Conservation (phyloP, 148 eudicot species). For the Chenopodium suecicum region DNA sequence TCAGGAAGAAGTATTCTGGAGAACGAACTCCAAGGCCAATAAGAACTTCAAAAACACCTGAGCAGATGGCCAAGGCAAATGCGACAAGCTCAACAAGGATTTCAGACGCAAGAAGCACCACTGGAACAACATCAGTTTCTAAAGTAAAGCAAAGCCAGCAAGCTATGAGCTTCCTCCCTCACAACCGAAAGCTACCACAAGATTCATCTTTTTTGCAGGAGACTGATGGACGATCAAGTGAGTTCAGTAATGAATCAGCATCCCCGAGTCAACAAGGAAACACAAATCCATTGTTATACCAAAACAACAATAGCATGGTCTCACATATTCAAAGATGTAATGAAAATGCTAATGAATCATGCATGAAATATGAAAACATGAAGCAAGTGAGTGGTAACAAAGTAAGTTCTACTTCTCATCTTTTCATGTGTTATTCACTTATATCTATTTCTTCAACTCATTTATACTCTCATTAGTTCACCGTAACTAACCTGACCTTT, state of each 20-base stretch:
- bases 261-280: constrained; percentile 35
- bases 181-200: constrained; percentile 25
- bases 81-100: constrained; percentile 28
- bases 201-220: constrained; percentile 32
- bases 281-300: constrained; percentile 34
- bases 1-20: constrained; percentile 28
- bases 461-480: background rate
- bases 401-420: constrained; percentile 22
- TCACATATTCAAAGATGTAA: constrained; percentile 41
- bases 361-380: constrained; percentile 26
- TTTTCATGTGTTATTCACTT: background rate
- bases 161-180: constrained; percentile 34
- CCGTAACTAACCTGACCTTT: constrained; percentile 8
- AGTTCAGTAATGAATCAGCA: constrained; percentile 32
- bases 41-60: constrained; percentile 31
- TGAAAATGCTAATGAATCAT: constrained; percentile 28
- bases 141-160: constrained; percentile 31
- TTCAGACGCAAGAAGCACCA: constrained; percentile 29
- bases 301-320: constrained; percentile 40
- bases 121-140: constrained; percentile 31
- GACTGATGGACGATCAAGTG: constrained; percentile 33
- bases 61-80: constrained; percentile 28
- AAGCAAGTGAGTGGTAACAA: constrained; percentile 20
- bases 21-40: constrained; percentile 32
- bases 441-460: constrained; percentile 1